Evolutionary conservation across 495 filamentous ascomycete species (phyloP).

Genomic region (Podospora comata): DNA sequence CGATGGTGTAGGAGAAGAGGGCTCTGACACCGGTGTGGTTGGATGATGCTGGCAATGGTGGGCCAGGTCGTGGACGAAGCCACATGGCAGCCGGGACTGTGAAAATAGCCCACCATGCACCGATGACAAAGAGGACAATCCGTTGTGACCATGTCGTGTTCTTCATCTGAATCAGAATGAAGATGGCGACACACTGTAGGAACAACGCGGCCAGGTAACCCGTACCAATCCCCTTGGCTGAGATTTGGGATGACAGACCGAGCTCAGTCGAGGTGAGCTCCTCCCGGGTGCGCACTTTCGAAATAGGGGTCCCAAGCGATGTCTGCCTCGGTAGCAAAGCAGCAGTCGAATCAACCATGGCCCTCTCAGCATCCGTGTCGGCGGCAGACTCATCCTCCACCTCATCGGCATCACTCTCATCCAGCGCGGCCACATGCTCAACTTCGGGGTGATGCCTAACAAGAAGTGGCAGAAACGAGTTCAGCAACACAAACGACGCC

Average conservation of each 20-base stretch:
- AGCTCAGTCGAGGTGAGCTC: constrained; percentile 63
- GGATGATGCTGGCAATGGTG: constrained; percentile 58
- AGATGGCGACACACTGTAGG: constrained; percentile 72
- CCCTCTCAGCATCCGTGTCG: constrained; percentile 19
- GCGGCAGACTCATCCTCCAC: constrained; percentile 13
- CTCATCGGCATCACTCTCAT: background rate
- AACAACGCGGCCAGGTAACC: constrained; percentile 82
- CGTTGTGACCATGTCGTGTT: constrained; percentile 76
- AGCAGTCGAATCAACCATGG: constrained; percentile 42
- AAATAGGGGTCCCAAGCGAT: constrained; percentile 32
- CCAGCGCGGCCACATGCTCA: constrained; percentile 21
- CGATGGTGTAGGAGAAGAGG: constrained; percentile 62
- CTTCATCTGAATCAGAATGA: constrained; percentile 63
- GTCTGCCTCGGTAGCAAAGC: constrained; percentile 38
- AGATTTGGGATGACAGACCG: constrained; percentile 76
- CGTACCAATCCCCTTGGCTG: constrained; percentile 83
- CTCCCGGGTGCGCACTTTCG: constrained; percentile 36
- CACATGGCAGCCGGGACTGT: constrained; percentile 85
- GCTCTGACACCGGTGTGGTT: constrained; percentile 31
- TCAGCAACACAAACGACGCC: constrained; percentile 79
- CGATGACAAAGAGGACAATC: constrained; percentile 79
- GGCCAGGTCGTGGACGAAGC: constrained; percentile 87
- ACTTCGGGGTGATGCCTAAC: constrained; percentile 71
- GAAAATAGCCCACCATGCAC: constrained; percentile 92
- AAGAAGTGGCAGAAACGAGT: constrained; percentile 77